A percentile compares a stretch with the other conserved stretches of the same genome.
Evolutionary conservation across 768 basidiomycete species (phyloP).

Genomic region (Kwoniella mangroviensis): DNA sequence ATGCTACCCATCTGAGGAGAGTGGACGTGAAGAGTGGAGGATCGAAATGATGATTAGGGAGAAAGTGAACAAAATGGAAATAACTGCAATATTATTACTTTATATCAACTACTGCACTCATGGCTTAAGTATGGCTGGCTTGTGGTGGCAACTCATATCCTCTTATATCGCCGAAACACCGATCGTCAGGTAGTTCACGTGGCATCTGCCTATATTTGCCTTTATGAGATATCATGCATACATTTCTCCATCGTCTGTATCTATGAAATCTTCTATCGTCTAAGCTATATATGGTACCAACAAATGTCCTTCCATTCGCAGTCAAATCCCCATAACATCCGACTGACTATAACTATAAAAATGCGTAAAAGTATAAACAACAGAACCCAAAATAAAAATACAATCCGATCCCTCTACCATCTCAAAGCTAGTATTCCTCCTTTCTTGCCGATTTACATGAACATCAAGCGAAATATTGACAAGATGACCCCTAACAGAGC

Average conservation of each 20-base stretch:
- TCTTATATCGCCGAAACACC: slow-evolving; percentile 17
- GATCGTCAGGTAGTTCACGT: neutral
- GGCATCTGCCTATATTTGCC: neutral
- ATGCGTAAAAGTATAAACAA: neutral
- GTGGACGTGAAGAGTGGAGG: slow-evolving; percentile 28
- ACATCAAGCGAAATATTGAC: neutral
- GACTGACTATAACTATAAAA: neutral
- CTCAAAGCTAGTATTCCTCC: no score
- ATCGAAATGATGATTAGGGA: slow-evolving; percentile 1
- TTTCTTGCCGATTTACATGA: no score
- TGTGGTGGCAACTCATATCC: neutral
- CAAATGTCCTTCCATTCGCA: neutral
- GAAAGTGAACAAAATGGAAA: slow-evolving; percentile 17
- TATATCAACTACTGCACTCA: neutral
- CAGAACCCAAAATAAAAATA: neutral
- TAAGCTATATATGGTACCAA: neutral
- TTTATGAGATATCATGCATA: neutral
- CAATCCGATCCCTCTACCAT: neutral
- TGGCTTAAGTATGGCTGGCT: neutral
- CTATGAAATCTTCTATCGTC: neutral
- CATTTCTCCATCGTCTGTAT: neutral
- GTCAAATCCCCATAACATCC: neutral
- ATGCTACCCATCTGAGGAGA: neutral
- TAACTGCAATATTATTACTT: neutral
- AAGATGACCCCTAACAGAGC: no score